phyloP scores from a whole-genome alignment of 768 basidiomycete species.

The Cyclocybe aegerita region DNA sequence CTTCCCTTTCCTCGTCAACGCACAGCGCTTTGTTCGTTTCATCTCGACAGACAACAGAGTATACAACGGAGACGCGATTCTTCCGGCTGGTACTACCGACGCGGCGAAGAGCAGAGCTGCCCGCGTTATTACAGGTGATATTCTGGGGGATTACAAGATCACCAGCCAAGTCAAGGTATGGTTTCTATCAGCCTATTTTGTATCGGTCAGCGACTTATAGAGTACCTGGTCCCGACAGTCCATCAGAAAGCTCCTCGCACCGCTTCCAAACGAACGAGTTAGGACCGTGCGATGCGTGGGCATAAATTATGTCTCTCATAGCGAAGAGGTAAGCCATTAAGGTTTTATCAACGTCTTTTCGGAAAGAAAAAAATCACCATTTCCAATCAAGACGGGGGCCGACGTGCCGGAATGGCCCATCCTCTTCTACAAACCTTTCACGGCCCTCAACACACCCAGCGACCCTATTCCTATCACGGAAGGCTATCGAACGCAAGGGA shows the following conservation, averaged over 20 bases:
- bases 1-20: conserved; percentile 21
- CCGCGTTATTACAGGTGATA: conserved; percentile 32
- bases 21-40: conserved; percentile 38
- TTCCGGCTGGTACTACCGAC: conserved; percentile 26
- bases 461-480: conserved; percentile 33
- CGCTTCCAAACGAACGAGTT: conserved; percentile 30
- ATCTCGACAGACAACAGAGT: conserved; percentile 33
- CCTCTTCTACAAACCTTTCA: conserved; percentile 35
- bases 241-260: conserved; percentile 32
- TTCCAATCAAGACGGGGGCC: conserved; percentile 23
- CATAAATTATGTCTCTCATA: conserved; percentile 35
- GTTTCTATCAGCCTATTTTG: too few relatives aligned
- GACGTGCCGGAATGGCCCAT: conserved; percentile 36
- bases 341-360: too few relatives aligned
- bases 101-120: conserved; percentile 32
- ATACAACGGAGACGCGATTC: conserved; percentile 37
- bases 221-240: conserved; percentile 13
- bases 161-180: conserved; percentile 34
- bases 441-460: conserved; percentile 34
- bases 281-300: conserved; percentile 37
- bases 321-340: conserved; percentile 23
- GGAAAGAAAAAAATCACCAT: too few relatives aligned
- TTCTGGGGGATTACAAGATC: conserved; percentile 33
- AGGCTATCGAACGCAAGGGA: conserved; percentile 38
- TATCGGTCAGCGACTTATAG: too few relatives aligned